A percentile compares a stretch with the other conserved stretches of the same genome.
phyloP scores from a whole-genome alignment of 768 basidiomycete species.

The Agrocybe chaxingu region DNA sequence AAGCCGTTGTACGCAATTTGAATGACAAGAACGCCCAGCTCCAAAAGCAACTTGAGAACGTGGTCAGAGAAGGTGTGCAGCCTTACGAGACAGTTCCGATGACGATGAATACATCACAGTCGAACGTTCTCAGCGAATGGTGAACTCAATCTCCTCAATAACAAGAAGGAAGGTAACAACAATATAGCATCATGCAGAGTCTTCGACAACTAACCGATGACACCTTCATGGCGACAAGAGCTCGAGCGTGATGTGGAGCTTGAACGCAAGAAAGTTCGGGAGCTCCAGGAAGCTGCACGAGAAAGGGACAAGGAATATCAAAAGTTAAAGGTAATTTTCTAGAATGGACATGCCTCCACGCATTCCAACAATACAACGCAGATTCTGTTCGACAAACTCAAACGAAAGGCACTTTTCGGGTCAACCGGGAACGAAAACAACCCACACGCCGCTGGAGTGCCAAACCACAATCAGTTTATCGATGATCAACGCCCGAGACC shows the following conservation, averaged over 20 bases:
- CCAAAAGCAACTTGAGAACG: constrained; percentile 83
- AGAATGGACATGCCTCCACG: too few relatives aligned
- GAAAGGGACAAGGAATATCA: constrained; percentile 87
- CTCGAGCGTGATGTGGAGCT: constrained; percentile 78
- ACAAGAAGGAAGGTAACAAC: constrained; percentile 60
- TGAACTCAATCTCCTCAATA: constrained; percentile 66
- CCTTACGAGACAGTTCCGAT: neutral
- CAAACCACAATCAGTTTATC: constrained; percentile 13
- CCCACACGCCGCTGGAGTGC: neutral
- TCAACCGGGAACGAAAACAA: constrained; percentile 19
- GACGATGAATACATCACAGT: neutral
- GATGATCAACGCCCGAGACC: constrained; percentile 21
- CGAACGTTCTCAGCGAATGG: constrained; percentile 55
- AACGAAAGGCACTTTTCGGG: constrained; percentile 72
- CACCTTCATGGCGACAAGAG: constrained; percentile 36
- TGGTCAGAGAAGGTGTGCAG: constrained; percentile 72
- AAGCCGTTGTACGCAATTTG: constrained; percentile 75
- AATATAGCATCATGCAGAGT: neutral
- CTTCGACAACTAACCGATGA: constrained; percentile 1
- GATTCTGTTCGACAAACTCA: constrained; percentile 80
- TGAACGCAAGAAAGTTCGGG: constrained; percentile 71
- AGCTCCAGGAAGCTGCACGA: constrained; percentile 68
- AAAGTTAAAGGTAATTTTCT: constrained; percentile 68
- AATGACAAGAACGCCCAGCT: constrained; percentile 81
- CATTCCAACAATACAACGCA: constrained; percentile 21